These are phyloP conservation scores for button mushroom (Agaricus bisporus) DNA, from an alignment of 768 basidiomycete genomes.

Conservation along the genomic window DNA sequence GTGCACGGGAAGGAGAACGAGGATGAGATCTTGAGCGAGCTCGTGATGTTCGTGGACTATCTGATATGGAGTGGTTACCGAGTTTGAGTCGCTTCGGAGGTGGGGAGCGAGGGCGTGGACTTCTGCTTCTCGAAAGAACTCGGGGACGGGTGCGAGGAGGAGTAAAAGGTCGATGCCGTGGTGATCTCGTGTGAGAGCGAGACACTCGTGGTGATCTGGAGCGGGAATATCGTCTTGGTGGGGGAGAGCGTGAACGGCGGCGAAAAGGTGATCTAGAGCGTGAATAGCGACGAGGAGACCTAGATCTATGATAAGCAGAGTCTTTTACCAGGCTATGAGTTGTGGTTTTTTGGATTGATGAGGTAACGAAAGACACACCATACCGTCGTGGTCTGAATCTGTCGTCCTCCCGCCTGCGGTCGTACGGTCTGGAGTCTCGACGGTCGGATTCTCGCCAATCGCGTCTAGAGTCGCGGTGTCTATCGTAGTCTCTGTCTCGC, in stretches of 20 bases:
- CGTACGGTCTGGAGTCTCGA: constrained; percentile 9
- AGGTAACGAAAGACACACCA: neutral
- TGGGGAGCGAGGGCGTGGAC: constrained; percentile 15
- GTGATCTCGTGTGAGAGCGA: constrained; percentile 13
- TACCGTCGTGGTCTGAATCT: constrained; percentile 5
- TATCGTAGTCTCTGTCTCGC: constrained; percentile 16
- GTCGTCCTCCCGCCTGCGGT: constrained; percentile 9
- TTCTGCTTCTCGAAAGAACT: constrained; percentile 11
- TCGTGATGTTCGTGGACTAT: constrained; percentile 10
- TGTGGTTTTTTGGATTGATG: neutral
- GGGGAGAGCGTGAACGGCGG: constrained; percentile 3
- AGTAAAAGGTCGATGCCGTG: constrained; percentile 5
- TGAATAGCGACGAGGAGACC: constrained; percentile 14
- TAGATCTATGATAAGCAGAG: constrained; percentile 13
- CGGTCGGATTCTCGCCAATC: constrained; percentile 14
- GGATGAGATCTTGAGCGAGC: constrained; percentile 9
- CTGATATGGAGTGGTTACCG: constrained; percentile 19
- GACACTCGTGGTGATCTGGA: constrained; percentile 9
- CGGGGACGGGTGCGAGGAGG: neutral
- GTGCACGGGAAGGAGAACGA: constrained; percentile 9
- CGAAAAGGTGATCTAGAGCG: constrained; percentile 6
- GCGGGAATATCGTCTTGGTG: constrained; percentile 6
- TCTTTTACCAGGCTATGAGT: neutral
- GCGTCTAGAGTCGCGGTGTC: constrained; percentile 13
- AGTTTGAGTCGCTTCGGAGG: constrained; percentile 16